Percentiles rank a stretch among this genome's conserved stretches.
These are phyloP conservation scores for Dillenia suffruticosa DNA, from an alignment of 164 flowering plant genomes.

Conservation along the genomic window DNA sequence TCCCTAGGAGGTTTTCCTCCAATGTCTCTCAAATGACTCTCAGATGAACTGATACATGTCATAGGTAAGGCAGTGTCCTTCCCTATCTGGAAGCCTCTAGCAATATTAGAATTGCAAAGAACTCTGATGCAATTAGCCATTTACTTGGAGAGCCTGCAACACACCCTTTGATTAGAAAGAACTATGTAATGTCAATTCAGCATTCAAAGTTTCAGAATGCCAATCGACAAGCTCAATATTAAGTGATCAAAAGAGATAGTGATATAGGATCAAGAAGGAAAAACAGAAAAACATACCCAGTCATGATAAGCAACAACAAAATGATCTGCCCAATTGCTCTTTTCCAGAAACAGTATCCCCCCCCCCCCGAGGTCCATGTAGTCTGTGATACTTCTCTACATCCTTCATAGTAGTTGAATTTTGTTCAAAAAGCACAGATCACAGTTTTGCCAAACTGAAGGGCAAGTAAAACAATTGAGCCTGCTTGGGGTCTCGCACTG, in stretches of 20 bases:
- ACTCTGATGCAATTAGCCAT: slow-evolving; percentile 34
- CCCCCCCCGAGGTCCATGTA: slow-evolving; percentile 10
- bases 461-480: slow-evolving; percentile 31
- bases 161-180: not conserved
- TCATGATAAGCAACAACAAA: slow-evolving; percentile 43
- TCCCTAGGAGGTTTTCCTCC: slow-evolving; percentile 34
- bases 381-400: slow-evolving; percentile 10
- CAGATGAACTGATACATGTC: slow-evolving; percentile 22
- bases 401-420: slow-evolving; percentile 7
- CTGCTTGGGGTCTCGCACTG: slow-evolving; percentile 18
- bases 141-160: slow-evolving; percentile 26
- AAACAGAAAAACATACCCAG: slow-evolving; percentile 27
- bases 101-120: slow-evolving; percentile 46
- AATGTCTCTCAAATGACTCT: slow-evolving; percentile 22
- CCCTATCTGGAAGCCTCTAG: slow-evolving; percentile 33
- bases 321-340: slow-evolving; percentile 33
- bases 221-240: not conserved
- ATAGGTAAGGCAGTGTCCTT: slow-evolving; percentile 41
- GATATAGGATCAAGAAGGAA: not conserved
- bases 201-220: not conserved
- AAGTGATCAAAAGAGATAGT: not conserved
- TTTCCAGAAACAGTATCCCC: slow-evolving; percentile 33
- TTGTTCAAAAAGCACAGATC: slow-evolving; percentile 4
- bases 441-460: slow-evolving; percentile 22
- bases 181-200: not conserved